A percentile compares a stretch with the other conserved stretches of the same genome.
These are phyloP conservation scores for Penicillium steckii DNA, from an alignment of 495 filamentous ascomycete genomes.

Conservation along the genomic window DNA sequence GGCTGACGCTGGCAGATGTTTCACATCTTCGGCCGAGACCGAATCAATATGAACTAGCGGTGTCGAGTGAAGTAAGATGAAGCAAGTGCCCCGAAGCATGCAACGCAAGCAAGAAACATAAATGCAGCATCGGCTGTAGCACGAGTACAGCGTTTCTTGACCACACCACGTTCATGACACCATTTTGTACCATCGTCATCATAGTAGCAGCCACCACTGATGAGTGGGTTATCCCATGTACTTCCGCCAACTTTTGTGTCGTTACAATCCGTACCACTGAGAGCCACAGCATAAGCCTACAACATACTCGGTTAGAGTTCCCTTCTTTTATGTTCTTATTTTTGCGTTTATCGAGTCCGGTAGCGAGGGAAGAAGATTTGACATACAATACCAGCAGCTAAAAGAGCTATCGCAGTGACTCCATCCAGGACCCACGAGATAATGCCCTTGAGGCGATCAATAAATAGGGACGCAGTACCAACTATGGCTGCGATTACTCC, in stretches of 20 bases:
- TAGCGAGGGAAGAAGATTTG: not conserved
- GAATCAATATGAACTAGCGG: not conserved
- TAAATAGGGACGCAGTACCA: conserved; percentile 37
- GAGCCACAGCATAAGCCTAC: conserved; percentile 46
- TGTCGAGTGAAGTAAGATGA: conserved; percentile 5
- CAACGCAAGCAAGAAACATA: conserved; percentile 27
- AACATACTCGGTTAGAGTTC: not conserved
- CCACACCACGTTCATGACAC: conserved; percentile 11
- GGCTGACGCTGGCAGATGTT: not conserved
- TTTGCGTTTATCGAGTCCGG: not conserved
- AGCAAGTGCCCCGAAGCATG: conserved; percentile 17
- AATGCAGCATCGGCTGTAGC: conserved; percentile 31
- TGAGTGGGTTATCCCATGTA: conserved; percentile 7
- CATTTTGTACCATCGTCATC: conserved; percentile 1
- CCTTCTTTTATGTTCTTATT: not conserved
- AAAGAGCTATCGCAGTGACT: conserved; percentile 39
- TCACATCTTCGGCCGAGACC: not conserved
- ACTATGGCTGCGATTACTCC: conserved; percentile 42
- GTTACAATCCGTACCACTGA: conserved; percentile 19
- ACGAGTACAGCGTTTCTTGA: conserved; percentile 25
- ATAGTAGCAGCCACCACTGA: conserved; percentile 11
- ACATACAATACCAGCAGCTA: conserved; percentile 57
- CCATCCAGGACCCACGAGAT: conserved; percentile 43
- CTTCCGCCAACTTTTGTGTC: not conserved
- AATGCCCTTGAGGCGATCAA: conserved; percentile 37